phyloP scores from a whole-genome alignment of 2,329 filamentous ascomycete genomes.

The Xylariaceae sp. region DNA sequence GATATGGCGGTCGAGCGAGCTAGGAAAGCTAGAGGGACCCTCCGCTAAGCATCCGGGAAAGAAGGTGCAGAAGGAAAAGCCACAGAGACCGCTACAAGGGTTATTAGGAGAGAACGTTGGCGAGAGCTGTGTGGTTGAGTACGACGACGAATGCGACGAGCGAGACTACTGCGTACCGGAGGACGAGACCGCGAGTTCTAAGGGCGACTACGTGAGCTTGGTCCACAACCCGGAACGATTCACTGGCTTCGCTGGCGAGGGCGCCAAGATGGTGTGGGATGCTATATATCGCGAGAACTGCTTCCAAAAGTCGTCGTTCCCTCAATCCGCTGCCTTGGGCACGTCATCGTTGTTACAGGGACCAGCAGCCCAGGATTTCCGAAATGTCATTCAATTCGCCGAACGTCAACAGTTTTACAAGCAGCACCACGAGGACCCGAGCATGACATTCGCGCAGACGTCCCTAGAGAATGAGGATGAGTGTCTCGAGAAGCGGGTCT shows the following conservation, averaged over 20 bases:
- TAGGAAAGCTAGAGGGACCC: constrained; percentile 88
- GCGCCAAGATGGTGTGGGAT: constrained; percentile 88
- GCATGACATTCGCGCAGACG: constrained; percentile 56
- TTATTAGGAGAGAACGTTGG: constrained; percentile 79
- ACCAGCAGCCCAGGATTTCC: constrained; percentile 56
- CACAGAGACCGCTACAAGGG: constrained; percentile 71
- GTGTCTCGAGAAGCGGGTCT: constrained; percentile 97
- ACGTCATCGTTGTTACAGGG: constrained; percentile 39
- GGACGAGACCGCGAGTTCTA: constrained; percentile 77
- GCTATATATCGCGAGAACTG: constrained; percentile 97
- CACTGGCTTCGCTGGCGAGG: constrained; percentile 83
- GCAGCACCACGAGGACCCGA: constrained; percentile 50
- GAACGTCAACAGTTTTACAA: constrained; percentile 58
- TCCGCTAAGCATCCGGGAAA: constrained; percentile 83
- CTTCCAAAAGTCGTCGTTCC: constrained; percentile 67
- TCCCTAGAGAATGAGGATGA: constrained; percentile 78
- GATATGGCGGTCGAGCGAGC: constrained; percentile 85
- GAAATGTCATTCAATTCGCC: constrained; percentile 54
- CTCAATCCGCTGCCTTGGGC: constrained; percentile 52
- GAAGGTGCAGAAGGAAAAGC: constrained; percentile 64
- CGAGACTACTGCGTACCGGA: constrained; percentile 95
- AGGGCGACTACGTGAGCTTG: constrained; percentile 94
- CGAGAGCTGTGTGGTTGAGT: constrained; percentile 95
- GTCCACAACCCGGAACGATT: constrained; percentile 92
- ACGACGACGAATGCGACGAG: constrained; percentile 94